phyloP scores from a whole-genome alignment of 2,329 filamentous ascomycete species.

The Pseudocercospora fuligena region DNA sequence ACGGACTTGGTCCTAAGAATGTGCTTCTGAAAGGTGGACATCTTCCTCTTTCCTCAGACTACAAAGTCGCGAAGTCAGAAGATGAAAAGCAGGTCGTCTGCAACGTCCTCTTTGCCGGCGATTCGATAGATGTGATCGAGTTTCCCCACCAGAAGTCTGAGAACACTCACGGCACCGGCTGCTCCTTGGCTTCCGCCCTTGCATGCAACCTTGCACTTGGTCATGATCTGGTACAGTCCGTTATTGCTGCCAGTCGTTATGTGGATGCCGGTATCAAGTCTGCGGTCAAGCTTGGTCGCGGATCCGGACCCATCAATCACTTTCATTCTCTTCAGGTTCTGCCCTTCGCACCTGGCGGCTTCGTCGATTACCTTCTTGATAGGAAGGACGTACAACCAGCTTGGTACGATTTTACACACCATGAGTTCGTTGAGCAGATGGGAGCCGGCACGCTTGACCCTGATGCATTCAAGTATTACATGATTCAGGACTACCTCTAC shows the following conservation, averaged over 20 bases:
- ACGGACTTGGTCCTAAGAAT: slow-evolving; percentile 72
- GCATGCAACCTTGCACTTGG: slow-evolving; percentile 72
- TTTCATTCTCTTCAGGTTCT: slow-evolving; percentile 73
- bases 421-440: slow-evolving; percentile 79
- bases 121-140: slow-evolving; percentile 65
- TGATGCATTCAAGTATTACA: slow-evolving; percentile 82
- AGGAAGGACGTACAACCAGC: slow-evolving; percentile 72
- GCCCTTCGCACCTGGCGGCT: slow-evolving; percentile 74
- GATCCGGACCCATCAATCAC: slow-evolving; percentile 76
- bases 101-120: slow-evolving; percentile 74
- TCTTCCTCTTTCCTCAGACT: slow-evolving; percentile 71
- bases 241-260: slow-evolving; percentile 71
- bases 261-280: slow-evolving; percentile 72
- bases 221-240: slow-evolving; percentile 61
- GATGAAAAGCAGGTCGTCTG: slow-evolving; percentile 70
- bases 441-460: slow-evolving; percentile 75
- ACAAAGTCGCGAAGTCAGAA: slow-evolving; percentile 61
- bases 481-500: slow-evolving; percentile 92
- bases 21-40: slow-evolving; percentile 92
- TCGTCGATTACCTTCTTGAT: slow-evolving; percentile 80
- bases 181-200: slow-evolving; percentile 85
- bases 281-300: slow-evolving; percentile 66
- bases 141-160: slow-evolving; percentile 72
- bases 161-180: slow-evolving; percentile 94
- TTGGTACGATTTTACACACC: slow-evolving; percentile 79